Base-by-base conservation (phyloP, 441 rosid species). In the Mallotus repandus region DNA sequence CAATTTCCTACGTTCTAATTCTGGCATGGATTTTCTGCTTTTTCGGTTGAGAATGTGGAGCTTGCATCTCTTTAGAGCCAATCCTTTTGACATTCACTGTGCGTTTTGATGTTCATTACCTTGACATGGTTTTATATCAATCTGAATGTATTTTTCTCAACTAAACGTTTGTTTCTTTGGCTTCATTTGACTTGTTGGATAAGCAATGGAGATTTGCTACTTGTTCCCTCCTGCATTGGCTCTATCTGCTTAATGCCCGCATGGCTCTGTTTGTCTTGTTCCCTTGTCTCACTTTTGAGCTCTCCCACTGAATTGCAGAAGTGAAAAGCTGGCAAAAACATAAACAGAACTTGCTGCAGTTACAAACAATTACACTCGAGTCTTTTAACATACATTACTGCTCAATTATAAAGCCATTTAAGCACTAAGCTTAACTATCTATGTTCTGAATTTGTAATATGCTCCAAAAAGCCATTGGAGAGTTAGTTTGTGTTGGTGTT, bases 311-410 rank as follows among this genome's bases (percentile, higher is more conserved):
- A 22, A n/a, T 48, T 16, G 15, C 13, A 69, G 22, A 57, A 65
- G 64, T 38, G 41, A 57, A 57, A 64, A 35, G 50, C 19, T 56
- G 58, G 65, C 46, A 29, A 38, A 35, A 56, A 25, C 32, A 64
- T 48, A 66, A 73, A 25, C 66, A 9, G 29, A 43, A 38, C 21
- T 46, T 66, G 49, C 13, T 45, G 61, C 5, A 5, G 72, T 25
- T 70, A 46, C 21, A 59, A 48, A 46, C 41, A 70, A 48, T 70
- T n/a, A n/a, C 19, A 22, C 56, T 46, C 56, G 22, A 46, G 14
- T 50, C 49, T 32, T 59, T 25, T 57, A 8, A 46, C 19, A 69
- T 41, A 15, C 25, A 58, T 21, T 21, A 7, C 2, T 11, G 32
- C 15, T 22, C 21, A 25, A 18, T 19, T 13, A 54, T 18, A 68